Conservation (phyloP, 805 yeast species). For the Kuraishia borneana region DNA sequence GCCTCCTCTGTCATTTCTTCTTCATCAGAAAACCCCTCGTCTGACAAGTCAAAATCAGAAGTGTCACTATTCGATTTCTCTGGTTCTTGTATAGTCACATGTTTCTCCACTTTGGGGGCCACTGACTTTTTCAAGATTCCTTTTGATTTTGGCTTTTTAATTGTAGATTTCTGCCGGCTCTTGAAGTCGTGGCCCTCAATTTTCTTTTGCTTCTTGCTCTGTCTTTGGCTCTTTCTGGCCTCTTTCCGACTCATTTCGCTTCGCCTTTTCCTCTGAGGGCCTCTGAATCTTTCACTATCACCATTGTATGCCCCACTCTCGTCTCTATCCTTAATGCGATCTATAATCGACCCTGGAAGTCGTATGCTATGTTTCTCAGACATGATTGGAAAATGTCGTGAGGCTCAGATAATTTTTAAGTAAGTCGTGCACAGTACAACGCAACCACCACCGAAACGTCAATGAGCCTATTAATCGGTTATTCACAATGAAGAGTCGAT, state of each 20-base stretch:
- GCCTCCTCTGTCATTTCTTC: constrained; percentile 2
- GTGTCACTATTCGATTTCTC: constrained; percentile 4
- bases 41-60: constrained; percentile 6
- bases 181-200: neutral
- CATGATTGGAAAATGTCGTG: neutral
- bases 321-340: constrained; percentile 24
- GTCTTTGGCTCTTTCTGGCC: constrained; percentile 24
- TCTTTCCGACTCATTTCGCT: constrained; percentile 21
- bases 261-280: constrained; percentile 13
- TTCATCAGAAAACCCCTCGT: neutral
- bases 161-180: neutral
- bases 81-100: constrained; percentile 8
- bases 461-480: constrained; percentile 18
- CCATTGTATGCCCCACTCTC: constrained; percentile 22
- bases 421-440: neutral
- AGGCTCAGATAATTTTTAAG: neutral
- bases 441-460: too few relatives aligned
- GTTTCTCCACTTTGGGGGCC: constrained; percentile 5
- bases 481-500: constrained; percentile 14
- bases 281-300: constrained; percentile 18
- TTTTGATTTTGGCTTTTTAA: neutral
- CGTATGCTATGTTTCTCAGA: constrained; percentile 15
- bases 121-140: neutral
- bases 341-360: constrained; percentile 30
- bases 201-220: constrained; percentile 19